Evolutionary conservation across 2,329 filamentous ascomycete genomes (phyloP), one percentile per base, ranked within the genome.

Genomic region (Pseudogymnoascus pannorum): DNA sequence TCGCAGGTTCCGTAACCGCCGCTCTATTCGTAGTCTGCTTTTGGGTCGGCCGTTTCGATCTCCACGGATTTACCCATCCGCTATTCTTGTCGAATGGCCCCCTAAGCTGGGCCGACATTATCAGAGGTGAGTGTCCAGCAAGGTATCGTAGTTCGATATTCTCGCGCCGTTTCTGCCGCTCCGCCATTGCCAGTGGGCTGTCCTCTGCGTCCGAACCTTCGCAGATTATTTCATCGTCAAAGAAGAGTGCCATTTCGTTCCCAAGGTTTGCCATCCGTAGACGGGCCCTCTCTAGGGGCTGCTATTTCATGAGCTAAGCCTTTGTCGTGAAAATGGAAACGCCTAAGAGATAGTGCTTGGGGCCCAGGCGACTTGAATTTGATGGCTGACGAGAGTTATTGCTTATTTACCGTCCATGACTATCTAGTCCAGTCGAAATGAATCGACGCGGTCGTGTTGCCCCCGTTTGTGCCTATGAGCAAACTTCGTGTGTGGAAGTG

Each of bases 51-150:
- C 63, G 29, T 62, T 70, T 54, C 1, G 76, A 75, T 42, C 72
- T 68, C 81, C 81, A 84, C 12, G 81, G 81, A 64, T 83, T 82
- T 31, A 70, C 67, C 81, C 81, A 84, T 20, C 78, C 78, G 1
- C 72, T 75, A 40, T 73, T 68, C 60, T 67, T 71, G 48, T 79
- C 77, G 65, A 89, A 87, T 0, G 87, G 87, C 0, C 87, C 87
- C 63, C 75, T 78, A 2, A 90, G 75, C 5, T 75, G 72, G 5
- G 87, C 81, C 11, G 87, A 87, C 2, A 86, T 70, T 2, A 92
- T 76, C 22, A 81, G 68, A 0, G 87, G 79, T 1, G 77, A 69
- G 29, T 78, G 74, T 0, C 87, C 87, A 5, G 77, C 73, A 36
- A 89, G 73, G 66, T 81, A 89, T 33, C 78, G 77, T 31, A 78